Conservation (phyloP, 2,329 filamentous ascomycete genomes). For the Westerdykella ornata region DNA sequence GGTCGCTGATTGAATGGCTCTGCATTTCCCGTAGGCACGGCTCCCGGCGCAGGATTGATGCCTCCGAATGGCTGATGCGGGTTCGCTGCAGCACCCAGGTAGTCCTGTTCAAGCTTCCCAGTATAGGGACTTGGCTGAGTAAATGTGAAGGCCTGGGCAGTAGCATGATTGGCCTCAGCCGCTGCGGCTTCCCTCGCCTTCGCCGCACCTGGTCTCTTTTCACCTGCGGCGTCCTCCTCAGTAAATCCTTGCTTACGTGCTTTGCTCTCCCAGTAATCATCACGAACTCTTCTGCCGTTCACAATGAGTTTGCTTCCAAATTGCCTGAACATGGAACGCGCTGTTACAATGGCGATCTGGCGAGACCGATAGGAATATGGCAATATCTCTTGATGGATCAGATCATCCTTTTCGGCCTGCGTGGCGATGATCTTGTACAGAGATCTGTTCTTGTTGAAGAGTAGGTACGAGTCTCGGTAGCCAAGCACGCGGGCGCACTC, state of each 20-base stretch:
- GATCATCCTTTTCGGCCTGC: conserved; percentile 90
- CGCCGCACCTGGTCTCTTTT: conserved; percentile 87
- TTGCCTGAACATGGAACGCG: conserved; percentile 96
- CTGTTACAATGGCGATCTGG: conserved; percentile 96
- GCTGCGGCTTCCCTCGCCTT: conserved; percentile 79
- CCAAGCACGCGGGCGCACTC: conserved; percentile 91
- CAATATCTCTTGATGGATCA: conserved; percentile 89
- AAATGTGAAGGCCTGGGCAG: conserved; percentile 39
- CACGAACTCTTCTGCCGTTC: conserved; percentile 81
- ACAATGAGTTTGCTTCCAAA: conserved; percentile 92
- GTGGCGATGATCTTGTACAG: conserved; percentile 96
- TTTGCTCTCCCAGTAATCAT: conserved; percentile 99
- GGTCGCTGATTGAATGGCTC: conserved; percentile 64
- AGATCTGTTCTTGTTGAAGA: conserved; percentile 98
- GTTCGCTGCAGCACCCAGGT: conserved; percentile 24
- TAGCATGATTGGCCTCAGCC: conserved; percentile 54
- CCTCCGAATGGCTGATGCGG: conserved; percentile 41
- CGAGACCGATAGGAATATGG: conserved; percentile 97
- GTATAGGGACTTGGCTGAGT: conserved; percentile 24
- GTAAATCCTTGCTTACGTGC: conserved; percentile 97
- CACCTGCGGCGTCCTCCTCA: conserved; percentile 88
- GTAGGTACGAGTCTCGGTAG: conserved; percentile 93
- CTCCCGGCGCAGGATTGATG: conserved; percentile 61
- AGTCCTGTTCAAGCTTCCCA: conserved; percentile 30
- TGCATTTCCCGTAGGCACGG: conserved; percentile 64